Evolutionary conservation across 495 filamentous ascomycete genomes (phyloP).

Genomic region (Aspergillus kassunensis): DNA sequence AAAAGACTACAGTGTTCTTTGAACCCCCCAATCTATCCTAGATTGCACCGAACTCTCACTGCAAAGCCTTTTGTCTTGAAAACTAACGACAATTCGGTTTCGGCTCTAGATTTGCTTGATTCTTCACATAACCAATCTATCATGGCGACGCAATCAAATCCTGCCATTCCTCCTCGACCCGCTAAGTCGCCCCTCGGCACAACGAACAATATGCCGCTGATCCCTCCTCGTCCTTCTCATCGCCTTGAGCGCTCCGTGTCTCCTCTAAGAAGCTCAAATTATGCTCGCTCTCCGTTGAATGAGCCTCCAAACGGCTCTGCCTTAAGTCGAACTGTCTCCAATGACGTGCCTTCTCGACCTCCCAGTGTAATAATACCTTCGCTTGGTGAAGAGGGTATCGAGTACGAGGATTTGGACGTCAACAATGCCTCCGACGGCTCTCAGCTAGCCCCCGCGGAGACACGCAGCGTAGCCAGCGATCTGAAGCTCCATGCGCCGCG

Average conservation of each 20-base stretch:
- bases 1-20: too few species aligned
- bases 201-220: constrained; percentile 38
- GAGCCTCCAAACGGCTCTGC: constrained; percentile 51
- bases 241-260: constrained; percentile 73
- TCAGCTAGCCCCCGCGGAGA: constrained; percentile 55
- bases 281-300: constrained; percentile 82
- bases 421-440: constrained; percentile 33
- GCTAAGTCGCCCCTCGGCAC: constrained; percentile 45
- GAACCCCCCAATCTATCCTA: too few species aligned
- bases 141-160: constrained; percentile 47
- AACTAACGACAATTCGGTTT: not conserved
- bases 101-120: not conserved
- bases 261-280: constrained; percentile 64
- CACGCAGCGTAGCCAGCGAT: constrained; percentile 72
- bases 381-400: constrained; percentile 82
- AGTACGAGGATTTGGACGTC: constrained; percentile 67
- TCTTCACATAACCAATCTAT: constrained; percentile 10
- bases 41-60: too few species aligned
- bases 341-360: constrained; percentile 55
- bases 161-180: constrained; percentile 48
- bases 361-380: constrained; percentile 79
- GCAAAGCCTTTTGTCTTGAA: too few species aligned
- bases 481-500: constrained; percentile 88
- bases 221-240: constrained; percentile 70
- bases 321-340: constrained; percentile 43